phyloP scores from a whole-genome alignment of 2,329 filamentous ascomycete genomes.

The Tolypocladium pustulatum region DNA sequence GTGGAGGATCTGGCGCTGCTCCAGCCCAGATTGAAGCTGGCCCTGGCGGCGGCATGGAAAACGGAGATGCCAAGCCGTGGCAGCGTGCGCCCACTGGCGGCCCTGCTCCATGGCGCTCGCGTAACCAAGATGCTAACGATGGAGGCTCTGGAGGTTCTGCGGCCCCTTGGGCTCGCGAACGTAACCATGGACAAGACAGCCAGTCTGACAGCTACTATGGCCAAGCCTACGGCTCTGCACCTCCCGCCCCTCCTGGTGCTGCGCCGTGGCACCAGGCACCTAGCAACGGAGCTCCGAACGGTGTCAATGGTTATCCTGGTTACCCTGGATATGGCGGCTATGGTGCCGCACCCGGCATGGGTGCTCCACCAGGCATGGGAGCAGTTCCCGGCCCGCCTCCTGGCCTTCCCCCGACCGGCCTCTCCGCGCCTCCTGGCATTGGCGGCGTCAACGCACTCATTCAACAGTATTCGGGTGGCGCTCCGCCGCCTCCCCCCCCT shows the following conservation, averaged over 20 bases:
- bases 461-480: slow-evolving; percentile 50
- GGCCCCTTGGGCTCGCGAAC: slow-evolving; percentile 54
- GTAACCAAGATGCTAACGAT: slow-evolving; percentile 39
- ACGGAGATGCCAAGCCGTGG: slow-evolving; percentile 68
- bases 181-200: slow-evolving; percentile 35
- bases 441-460: slow-evolving; percentile 55
- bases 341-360: slow-evolving; percentile 17
- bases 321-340: slow-evolving; percentile 39
- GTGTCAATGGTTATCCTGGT: slow-evolving; percentile 37
- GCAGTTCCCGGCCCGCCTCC: slow-evolving; percentile 31
- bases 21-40: slow-evolving; percentile 81
- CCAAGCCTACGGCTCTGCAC: slow-evolving; percentile 5
- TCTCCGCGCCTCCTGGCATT: slow-evolving; percentile 43
- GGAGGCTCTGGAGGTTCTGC: slow-evolving; percentile 34
- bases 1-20: slow-evolving; percentile 57
- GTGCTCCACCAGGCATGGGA: slow-evolving; percentile 22
- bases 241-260: slow-evolving; percentile 17
- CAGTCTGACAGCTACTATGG: slow-evolving; percentile 17
- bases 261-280: slow-evolving; percentile 39
- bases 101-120: slow-evolving; percentile 67
- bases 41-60: slow-evolving; percentile 47
- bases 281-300: slow-evolving; percentile 35
- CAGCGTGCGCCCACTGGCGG: slow-evolving; percentile 76
- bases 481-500: slow-evolving; percentile 49
- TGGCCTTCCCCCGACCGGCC: slow-evolving; percentile 30